A percentile compares a stretch with the other conserved stretches of the same genome.
phyloP scores from a whole-genome alignment of 1,284 basidiomycete genomes.

The Bondarzewia mesenterica region DNA sequence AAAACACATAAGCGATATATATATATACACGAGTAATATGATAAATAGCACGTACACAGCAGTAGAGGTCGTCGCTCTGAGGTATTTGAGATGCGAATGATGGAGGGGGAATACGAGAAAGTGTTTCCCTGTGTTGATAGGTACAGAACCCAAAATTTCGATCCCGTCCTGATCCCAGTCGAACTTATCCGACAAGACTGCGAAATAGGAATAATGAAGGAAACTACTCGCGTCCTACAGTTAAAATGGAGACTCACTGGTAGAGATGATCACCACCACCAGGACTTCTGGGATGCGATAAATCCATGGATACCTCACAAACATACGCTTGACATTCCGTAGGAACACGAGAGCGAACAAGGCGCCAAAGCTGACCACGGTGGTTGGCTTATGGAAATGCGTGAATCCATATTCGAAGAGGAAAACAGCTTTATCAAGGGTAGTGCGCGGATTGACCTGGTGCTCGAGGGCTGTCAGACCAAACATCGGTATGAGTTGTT shows the following conservation, averaged over 20 bases:
- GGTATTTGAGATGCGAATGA: conserved; percentile 49
- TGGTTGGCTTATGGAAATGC: conserved; percentile 57
- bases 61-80: conserved; percentile 70
- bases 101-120: conserved; percentile 65
- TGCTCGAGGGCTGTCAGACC: conserved; percentile 59
- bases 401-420: conserved; percentile 55
- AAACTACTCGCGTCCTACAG: not conserved
- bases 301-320: conserved; percentile 55
- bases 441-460: conserved; percentile 48
- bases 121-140: conserved; percentile 49
- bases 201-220: not conserved
- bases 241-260: conserved; percentile 41
- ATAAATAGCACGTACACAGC: conserved; percentile 48
- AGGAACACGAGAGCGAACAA: conserved; percentile 58
- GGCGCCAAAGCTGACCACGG: conserved; percentile 64
- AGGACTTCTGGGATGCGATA: conserved; percentile 83
- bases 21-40: not conserved
- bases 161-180: conserved; percentile 76
- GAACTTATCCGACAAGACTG: conserved; percentile 67
- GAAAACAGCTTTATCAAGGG: conserved; percentile 73
- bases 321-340: conserved; percentile 43
- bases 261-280: conserved; percentile 69
- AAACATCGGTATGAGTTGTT: conserved; percentile 79
- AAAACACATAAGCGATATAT: conserved; percentile 6
- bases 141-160: conserved; percentile 72